Conservation (phyloP, 2,329 filamentous ascomycete species). For the Cordyceps cateniannulata region DNA sequence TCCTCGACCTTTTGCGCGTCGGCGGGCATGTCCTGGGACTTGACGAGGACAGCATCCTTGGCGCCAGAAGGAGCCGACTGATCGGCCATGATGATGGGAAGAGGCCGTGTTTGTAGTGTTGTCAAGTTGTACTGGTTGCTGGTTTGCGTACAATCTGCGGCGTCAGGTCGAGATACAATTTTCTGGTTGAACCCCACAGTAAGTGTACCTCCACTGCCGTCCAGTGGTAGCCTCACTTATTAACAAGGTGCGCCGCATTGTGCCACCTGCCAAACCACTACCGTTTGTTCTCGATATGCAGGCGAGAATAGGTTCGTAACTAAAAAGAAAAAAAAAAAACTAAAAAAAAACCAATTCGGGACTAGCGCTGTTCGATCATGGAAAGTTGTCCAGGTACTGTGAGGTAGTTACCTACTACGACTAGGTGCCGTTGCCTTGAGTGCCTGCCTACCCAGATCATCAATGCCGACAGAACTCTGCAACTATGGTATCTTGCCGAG, state of each 20-base stretch:
- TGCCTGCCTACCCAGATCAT: no score
- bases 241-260: neutral
- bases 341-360: neutral
- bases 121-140: neutral
- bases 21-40: slow-evolving; percentile 74
- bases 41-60: slow-evolving; percentile 76
- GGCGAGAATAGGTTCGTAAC: neutral
- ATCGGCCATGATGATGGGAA: neutral
- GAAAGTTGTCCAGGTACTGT: neutral
- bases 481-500: no score
- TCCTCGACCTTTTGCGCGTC: slow-evolving; percentile 78
- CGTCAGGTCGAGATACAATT: neutral
- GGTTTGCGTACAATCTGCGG: neutral
- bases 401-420: no score
- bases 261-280: neutral
- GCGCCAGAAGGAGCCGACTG: slow-evolving; percentile 51
- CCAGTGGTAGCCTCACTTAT: no score
- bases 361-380: slow-evolving; percentile 5
- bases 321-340: neutral
- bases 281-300: neutral
- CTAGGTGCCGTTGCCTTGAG: no score
- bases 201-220: neutral
- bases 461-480: no score
- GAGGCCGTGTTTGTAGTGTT: neutral
- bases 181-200: slow-evolving; percentile 6